A percentile compares a stretch with the other conserved stretches of the same genome.
phyloP scores from a whole-genome alignment of 2,329 filamentous ascomycete genomes.

The Ceratocystis ficicola region DNA sequence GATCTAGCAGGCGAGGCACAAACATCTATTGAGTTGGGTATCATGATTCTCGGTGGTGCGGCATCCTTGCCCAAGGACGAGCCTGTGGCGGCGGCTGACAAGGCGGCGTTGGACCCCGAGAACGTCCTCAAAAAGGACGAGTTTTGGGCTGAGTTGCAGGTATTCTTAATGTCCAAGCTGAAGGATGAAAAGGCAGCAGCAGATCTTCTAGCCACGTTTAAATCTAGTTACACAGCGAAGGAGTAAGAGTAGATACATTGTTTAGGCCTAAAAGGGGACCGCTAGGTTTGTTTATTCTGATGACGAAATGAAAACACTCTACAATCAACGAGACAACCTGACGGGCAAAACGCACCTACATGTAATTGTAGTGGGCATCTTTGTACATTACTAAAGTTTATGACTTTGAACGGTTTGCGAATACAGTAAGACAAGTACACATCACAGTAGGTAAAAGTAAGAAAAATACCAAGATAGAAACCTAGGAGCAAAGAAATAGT shows the following conservation, averaged over 20 bases:
- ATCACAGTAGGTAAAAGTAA: neutral
- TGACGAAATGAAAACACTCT: neutral
- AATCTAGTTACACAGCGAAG: conserved; percentile 52
- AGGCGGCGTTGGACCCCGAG: conserved; percentile 30
- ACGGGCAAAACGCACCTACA: too few relatives aligned
- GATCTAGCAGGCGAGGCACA: conserved; percentile 49
- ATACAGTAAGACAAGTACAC: neutral
- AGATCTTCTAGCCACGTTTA: conserved; percentile 55
- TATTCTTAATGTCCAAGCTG: conserved; percentile 66
- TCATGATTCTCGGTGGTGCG: conserved; percentile 76
- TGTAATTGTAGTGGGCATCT: too few relatives aligned
- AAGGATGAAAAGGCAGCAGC: conserved; percentile 56
- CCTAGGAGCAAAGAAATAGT: neutral
- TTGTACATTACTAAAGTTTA: too few relatives aligned
- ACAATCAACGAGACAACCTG: neutral
- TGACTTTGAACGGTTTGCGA: too few relatives aligned
- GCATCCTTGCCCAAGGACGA: conserved; percentile 32
- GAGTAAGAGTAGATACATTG: conserved; percentile 23
- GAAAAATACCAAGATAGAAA: neutral
- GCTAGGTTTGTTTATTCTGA: neutral
- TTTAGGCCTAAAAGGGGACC: neutral
- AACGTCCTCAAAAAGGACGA: conserved; percentile 53
- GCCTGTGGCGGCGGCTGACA: conserved; percentile 28
- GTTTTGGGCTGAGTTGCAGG: conserved; percentile 80
- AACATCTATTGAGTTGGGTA: conserved; percentile 57